phyloP scores from a whole-genome alignment of 495 filamentous ascomycete species.

The Podospora comata region DNA sequence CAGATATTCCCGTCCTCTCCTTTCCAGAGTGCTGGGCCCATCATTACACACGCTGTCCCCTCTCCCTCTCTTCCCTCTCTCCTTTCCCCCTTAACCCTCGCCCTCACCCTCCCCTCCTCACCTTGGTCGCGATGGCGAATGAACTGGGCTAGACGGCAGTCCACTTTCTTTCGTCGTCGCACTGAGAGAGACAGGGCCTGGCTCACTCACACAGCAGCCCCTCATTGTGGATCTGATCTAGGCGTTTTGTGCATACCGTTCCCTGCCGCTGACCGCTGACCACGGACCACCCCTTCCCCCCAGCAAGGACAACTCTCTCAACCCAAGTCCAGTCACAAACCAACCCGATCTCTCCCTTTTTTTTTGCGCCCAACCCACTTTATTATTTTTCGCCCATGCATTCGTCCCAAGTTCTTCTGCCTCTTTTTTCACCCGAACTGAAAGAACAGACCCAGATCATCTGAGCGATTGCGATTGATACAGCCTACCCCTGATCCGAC shows the following conservation, averaged over 20 bases:
- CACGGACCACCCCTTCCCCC: slow-evolving; percentile 8
- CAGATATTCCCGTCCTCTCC: background rate
- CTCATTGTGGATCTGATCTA: slow-evolving; percentile 24
- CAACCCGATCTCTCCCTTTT: slow-evolving; percentile 15
- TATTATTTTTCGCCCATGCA: slow-evolving; percentile 11
- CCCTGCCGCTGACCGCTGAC: slow-evolving; percentile 26
- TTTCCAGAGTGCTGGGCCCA: background rate
- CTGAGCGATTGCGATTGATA: background rate
- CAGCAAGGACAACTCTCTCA: background rate
- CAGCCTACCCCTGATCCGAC: background rate
- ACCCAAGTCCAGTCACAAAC: background rate
- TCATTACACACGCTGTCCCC: slow-evolving; percentile 13
- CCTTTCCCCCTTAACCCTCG: background rate
- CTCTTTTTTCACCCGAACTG: background rate
- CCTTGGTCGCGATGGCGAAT: slow-evolving; percentile 22
- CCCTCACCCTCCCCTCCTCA: slow-evolving; percentile 9
- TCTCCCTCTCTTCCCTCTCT: background rate
- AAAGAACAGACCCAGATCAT: background rate
- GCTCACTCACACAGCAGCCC: slow-evolving; percentile 13
- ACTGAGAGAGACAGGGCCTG: slow-evolving; percentile 4
- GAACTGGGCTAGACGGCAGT: slow-evolving; percentile 25
- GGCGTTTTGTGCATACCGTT: slow-evolving; percentile 22
- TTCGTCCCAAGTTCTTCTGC: background rate
- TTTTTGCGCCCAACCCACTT: slow-evolving; percentile 27
- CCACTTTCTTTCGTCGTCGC: slow-evolving; percentile 18